Percentiles rank a stretch among this genome's conserved stretches.
Evolutionary conservation across 306 rosid species (phyloP).

Genomic region (Astragalus glycyphyllos): DNA sequence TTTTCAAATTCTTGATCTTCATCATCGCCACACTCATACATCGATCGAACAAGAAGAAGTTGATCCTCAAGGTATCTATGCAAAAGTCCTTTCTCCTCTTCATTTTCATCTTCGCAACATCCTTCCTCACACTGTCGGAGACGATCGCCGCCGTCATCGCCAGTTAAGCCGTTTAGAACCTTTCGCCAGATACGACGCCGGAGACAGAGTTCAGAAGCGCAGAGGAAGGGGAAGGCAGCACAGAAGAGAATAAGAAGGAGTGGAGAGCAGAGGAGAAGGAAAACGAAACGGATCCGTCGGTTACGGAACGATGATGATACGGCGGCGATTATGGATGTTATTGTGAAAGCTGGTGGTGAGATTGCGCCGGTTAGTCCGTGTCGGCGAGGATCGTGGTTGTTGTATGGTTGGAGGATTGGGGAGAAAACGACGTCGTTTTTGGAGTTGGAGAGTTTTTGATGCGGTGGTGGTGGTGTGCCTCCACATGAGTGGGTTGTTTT

Average conservation of each 20-base stretch:
- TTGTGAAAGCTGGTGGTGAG: conserved; percentile 19
- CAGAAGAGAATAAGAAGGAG: conserved; percentile 40
- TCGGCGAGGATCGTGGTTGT: neutral
- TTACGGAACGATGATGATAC: conserved; percentile 44
- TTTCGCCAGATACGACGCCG: conserved; percentile 45
- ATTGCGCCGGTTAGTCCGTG: neutral
- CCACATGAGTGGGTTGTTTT: conserved; percentile 40
- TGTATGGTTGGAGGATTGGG: conserved; percentile 38
- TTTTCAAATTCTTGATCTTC: neutral
- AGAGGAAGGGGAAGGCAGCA: conserved; percentile 45
- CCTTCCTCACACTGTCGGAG: conserved; percentile 52
- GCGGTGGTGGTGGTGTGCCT: conserved; percentile 12
- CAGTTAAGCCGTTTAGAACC: neutral
- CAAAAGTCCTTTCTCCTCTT: conserved; percentile 47
- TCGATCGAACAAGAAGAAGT: conserved; percentile 51
- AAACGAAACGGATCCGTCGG: conserved; percentile 48
- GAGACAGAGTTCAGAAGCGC: conserved; percentile 47
- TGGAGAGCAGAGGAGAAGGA: conserved; percentile 46
- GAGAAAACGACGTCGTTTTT: conserved; percentile 35
- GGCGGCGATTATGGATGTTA: conserved; percentile 36
- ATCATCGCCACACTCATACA: conserved; percentile 52
- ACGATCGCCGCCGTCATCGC: conserved; percentile 39
- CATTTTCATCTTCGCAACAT: neutral
- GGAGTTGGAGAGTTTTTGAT: neutral
- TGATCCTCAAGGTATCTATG: conserved; percentile 56